phyloP scores from a whole-genome alignment of 805 yeast species.

The Kurtzmaniella fragi region DNA sequence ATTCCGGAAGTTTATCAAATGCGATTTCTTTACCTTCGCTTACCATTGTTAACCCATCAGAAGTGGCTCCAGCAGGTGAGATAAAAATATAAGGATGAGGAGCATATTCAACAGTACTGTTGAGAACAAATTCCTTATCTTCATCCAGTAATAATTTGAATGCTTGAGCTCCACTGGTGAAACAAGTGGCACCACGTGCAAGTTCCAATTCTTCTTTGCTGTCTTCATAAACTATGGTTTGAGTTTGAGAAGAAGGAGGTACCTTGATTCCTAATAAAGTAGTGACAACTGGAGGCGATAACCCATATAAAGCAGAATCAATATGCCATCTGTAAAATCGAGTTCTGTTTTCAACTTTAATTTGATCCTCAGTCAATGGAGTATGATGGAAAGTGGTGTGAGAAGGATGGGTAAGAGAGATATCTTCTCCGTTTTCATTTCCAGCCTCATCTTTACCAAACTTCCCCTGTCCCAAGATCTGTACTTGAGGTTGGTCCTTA shows the following conservation, averaged over 20 bases:
- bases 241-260: constrained; percentile 62
- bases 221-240: constrained; percentile 58
- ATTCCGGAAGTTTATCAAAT: constrained; percentile 66
- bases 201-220: constrained; percentile 59
- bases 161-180: constrained; percentile 79
- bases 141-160: constrained; percentile 61
- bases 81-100: constrained; percentile 91
- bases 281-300: constrained; percentile 83
- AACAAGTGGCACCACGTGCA: constrained; percentile 85
- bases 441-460: constrained; percentile 53
- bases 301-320: constrained; percentile 81
- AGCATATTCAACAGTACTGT: constrained; percentile 81
- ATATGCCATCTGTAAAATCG: constrained; percentile 93
- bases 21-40: constrained; percentile 70
- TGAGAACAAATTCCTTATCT: constrained; percentile 69
- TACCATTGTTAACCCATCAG: constrained; percentile 83
- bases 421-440: constrained; percentile 56
- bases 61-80: constrained; percentile 73
- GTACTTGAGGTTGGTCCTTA: constrained; percentile 83
- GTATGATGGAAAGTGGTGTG: constrained; percentile 76
- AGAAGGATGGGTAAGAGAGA: constrained; percentile 73
- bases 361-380: constrained; percentile 58
- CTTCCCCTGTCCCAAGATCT: constrained; percentile 79
- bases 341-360: constrained; percentile 56
- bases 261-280: constrained; percentile 79